Base-by-base conservation (phyloP, 2,329 filamentous ascomycete species). In the Orbilia ellipsospora region DNA sequence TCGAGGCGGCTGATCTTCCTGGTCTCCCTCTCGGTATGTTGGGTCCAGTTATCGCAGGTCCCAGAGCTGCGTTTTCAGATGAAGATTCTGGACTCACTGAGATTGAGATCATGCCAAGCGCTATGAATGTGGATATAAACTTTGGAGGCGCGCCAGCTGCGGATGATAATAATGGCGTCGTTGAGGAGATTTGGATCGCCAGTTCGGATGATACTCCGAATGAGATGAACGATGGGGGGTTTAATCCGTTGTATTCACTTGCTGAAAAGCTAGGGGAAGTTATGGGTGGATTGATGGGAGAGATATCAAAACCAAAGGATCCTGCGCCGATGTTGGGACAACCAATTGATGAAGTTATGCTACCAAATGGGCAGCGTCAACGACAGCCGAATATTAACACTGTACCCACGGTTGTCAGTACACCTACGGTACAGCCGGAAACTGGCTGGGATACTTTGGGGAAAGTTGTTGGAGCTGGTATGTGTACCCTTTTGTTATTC, bases 181-280 rank as follows among this genome's bases (percentile, higher is more conserved):
- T 74, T 4, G 70, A 68, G 20, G 70, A 68, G 16, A 74, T 74
- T 13, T 63, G 63, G 63, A 74, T 74, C 16, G 62, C 61, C 45
- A 48, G 65, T 5, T 13, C 56, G 2, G 57, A 64, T 48, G 45
- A 23, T 52, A 31, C 52, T 8, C n/a, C 28, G 26, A 54, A 28
- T 31, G 45, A 6, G 8, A 18, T 18, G n/a, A 20, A 36, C 18
- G 23, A 15, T 15, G n/a, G 15, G 15, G 62, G 55, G 15, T 36
- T 68, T 54, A 59, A 54, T 60, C 56, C 56, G 12, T 26, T 74
- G 12, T 63, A 64, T 54, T 44, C 18, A n/a, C 31, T 74, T 7
- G 62, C 62, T 0, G 45, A 26, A 44, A 26, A 74, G 28, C 8
- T 68, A 15, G 63, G 68, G 20, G 45, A 50, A 23, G 31, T 74